Conservation (phyloP, 2,329 filamentous ascomycete genomes). For the Zopfia rhizophila region DNA sequence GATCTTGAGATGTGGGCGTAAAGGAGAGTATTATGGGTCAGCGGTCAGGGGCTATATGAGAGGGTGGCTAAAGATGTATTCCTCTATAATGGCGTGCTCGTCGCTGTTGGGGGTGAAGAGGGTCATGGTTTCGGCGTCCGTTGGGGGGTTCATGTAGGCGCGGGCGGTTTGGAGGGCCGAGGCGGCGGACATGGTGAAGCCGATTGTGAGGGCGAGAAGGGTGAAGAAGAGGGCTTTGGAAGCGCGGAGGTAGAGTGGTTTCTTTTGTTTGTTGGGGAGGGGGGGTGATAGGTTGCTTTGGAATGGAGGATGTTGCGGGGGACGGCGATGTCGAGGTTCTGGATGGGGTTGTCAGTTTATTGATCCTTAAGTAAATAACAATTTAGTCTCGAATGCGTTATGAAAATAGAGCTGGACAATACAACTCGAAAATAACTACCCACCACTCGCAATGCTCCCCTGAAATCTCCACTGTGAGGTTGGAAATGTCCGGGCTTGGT, state of each 20-base stretch:
- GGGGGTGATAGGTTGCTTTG: neutral
- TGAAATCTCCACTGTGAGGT: too few relatives aligned
- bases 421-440: too few relatives aligned
- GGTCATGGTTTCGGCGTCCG: slow-evolving; percentile 77
- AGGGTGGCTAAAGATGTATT: slow-evolving; percentile 78
- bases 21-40: slow-evolving; percentile 75
- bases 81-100: slow-evolving; percentile 69
- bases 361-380: too few relatives aligned
- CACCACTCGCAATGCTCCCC: too few relatives aligned
- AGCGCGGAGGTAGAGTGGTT: slow-evolving; percentile 47
- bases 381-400: too few relatives aligned
- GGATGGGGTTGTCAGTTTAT: too few relatives aligned
- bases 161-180: slow-evolving; percentile 63
- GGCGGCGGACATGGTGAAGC: slow-evolving; percentile 67
- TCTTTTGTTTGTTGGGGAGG: slow-evolving; percentile 6
- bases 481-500: too few relatives aligned
- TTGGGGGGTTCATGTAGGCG: slow-evolving; percentile 64
- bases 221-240: slow-evolving; percentile 59
- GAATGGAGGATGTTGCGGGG: neutral
- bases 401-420: too few relatives aligned
- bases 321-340: neutral
- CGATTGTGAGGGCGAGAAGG: slow-evolving; percentile 61
- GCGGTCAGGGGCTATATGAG: slow-evolving; percentile 74
- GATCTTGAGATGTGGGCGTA: slow-evolving; percentile 88
- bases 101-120: slow-evolving; percentile 70